These are phyloP conservation scores for Thyridium curvatum DNA, from an alignment of 2,329 filamentous ascomycete genomes.

Conservation along the genomic window DNA sequence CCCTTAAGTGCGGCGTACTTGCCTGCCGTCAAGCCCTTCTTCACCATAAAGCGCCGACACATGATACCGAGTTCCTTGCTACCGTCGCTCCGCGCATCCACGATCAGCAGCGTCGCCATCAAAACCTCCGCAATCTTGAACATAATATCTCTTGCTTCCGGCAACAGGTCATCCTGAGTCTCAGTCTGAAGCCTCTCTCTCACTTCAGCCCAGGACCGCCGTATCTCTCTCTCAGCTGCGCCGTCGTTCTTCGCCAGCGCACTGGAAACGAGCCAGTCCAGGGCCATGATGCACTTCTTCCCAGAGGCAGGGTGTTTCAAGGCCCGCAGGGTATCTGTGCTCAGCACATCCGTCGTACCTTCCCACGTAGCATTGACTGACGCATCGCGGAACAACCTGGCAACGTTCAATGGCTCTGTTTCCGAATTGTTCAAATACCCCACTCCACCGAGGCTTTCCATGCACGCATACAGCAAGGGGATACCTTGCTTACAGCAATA, in stretches of 20 bases:
- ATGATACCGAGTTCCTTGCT: conserved; percentile 30
- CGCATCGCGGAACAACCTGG: conserved; percentile 59
- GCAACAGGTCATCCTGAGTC: conserved; percentile 31
- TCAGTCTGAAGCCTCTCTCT: conserved; percentile 26
- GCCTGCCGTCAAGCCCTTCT: conserved; percentile 17
- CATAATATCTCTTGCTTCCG: conserved; percentile 37
- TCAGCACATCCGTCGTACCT: conserved; percentile 67
- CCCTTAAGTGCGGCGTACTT: conserved; percentile 13
- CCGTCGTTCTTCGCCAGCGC: conserved; percentile 10
- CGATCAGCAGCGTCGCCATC: conserved; percentile 33
- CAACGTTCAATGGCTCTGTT: conserved; percentile 59
- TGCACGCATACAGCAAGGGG: conserved; percentile 45
- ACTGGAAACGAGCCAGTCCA: conserved; percentile 31
- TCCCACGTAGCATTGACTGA: conserved; percentile 54
- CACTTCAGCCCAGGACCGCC: conserved; percentile 31
- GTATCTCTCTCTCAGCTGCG: conserved; percentile 13
- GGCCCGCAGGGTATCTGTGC: conserved; percentile 40
- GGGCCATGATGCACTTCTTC: conserved; percentile 28
- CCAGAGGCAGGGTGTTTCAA: conserved; percentile 37
- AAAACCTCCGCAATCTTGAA: conserved; percentile 37
- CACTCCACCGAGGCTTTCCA: conserved; percentile 61
- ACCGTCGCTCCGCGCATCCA: conserved; percentile 30
- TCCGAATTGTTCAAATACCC: conserved; percentile 58
- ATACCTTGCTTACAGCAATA: conserved; percentile 45
- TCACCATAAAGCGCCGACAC: conserved; percentile 28